phyloP scores from a whole-genome alignment of 768 basidiomycete species.

The Lentinula lateritia region DNA sequence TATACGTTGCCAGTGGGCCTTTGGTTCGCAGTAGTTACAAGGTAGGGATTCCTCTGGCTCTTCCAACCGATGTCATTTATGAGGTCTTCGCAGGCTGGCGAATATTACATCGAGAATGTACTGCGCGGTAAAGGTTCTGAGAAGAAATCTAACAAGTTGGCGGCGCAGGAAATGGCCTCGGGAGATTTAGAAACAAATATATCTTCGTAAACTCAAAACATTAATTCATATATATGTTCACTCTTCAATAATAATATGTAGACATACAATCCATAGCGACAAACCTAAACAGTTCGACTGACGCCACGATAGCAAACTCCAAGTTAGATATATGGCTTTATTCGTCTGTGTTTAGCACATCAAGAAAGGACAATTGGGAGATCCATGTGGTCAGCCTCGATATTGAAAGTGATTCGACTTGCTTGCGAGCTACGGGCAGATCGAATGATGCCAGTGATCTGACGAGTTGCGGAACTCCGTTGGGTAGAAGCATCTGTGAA shows the following conservation, averaged over 20 bases:
- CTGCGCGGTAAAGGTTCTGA: conserved; percentile 53
- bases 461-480: conserved; percentile 14
- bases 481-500: conserved; percentile 11
- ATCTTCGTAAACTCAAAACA: not conserved
- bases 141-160: conserved; percentile 23
- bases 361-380: no score
- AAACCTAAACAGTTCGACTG: no score
- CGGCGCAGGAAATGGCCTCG: not conserved
- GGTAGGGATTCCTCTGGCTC: conserved; percentile 38
- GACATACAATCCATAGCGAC: no score
- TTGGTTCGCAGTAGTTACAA: conserved; percentile 96
- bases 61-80: no score
- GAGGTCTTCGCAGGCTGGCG: conserved; percentile 65
- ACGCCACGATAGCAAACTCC: no score
- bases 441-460: not conserved
- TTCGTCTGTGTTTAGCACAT: no score
- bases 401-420: not conserved
- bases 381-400: not conserved
- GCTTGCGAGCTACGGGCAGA: not conserved
- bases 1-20: conserved; percentile 96
- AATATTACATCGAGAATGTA: conserved; percentile 92
- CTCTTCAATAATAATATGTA: not conserved
- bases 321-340: no score
- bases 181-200: not conserved
- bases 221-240: no score